These are phyloP conservation scores for Intubia oerlemansii DNA, from an alignment of 2,329 filamentous ascomycete genomes.

Conservation along the genomic window DNA sequence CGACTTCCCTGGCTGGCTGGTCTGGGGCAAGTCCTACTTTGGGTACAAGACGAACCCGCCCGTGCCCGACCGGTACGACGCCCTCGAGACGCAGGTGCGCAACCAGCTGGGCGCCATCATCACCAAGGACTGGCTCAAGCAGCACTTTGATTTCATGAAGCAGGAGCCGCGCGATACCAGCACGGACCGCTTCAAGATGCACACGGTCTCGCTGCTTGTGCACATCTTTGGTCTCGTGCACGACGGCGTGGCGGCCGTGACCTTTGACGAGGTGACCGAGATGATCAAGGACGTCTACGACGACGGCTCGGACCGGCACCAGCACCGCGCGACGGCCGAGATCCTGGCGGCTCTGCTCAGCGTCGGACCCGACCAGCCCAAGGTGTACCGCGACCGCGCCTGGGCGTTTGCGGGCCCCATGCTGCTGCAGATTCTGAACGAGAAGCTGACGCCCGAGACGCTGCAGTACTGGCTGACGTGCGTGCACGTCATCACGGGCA, in stretches of 20 bases:
- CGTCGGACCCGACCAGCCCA: slow-evolving; percentile 57
- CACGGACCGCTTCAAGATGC: slow-evolving; percentile 62
- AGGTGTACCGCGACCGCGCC: slow-evolving; percentile 50
- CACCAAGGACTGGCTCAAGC: slow-evolving; percentile 66
- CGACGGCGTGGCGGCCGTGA: slow-evolving; percentile 53
- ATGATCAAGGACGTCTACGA: slow-evolving; percentile 59
- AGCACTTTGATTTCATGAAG: slow-evolving; percentile 55
- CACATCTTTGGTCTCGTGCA: slow-evolving; percentile 83
- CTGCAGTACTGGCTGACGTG: slow-evolving; percentile 88
- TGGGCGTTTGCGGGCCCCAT: slow-evolving; percentile 88
- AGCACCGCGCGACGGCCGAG: slow-evolving; percentile 87
- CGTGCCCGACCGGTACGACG: slow-evolving; percentile 54
- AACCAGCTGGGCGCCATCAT: slow-evolving; percentile 62
- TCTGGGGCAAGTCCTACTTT: slow-evolving; percentile 77
- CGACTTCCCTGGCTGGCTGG: slow-evolving; percentile 88
- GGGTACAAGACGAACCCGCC: slow-evolving; percentile 53
- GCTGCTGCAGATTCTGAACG: slow-evolving; percentile 66
- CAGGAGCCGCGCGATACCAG: slow-evolving; percentile 12
- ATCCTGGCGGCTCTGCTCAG: slow-evolving; percentile 73
- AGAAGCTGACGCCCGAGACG: slow-evolving; percentile 87
- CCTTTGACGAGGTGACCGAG: slow-evolving; percentile 73
- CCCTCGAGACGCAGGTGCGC: slow-evolving; percentile 52
- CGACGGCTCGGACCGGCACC: slow-evolving; percentile 91
- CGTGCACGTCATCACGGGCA: slow-evolving; percentile 69
- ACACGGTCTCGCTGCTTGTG: slow-evolving; percentile 67